phyloP scores from a whole-genome alignment of 306 rosid species.

The Cucumis cinereus region DNA sequence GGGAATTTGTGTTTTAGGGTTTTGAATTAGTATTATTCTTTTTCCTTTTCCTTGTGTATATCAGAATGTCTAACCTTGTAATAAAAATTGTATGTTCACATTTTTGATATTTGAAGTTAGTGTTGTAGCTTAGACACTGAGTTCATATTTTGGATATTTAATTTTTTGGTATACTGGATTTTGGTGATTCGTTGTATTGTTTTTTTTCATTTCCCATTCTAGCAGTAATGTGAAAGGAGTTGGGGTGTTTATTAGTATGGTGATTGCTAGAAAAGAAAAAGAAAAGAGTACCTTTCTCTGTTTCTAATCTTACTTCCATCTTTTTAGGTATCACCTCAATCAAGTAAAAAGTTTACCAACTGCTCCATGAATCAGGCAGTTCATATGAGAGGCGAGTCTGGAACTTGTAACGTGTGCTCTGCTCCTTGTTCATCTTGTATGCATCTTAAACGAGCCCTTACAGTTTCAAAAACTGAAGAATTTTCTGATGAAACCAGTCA shows the following conservation, averaged over 20 bases:
- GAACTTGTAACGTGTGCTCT: slow-evolving; percentile 66
- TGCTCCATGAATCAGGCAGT: slow-evolving; percentile 26
- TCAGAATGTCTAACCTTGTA: neutral
- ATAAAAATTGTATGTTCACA: neutral
- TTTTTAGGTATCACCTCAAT: slow-evolving; percentile 34
- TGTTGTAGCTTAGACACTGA: neutral
- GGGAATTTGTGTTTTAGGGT: slow-evolving; percentile 21
- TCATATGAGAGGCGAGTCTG: slow-evolving; percentile 56
- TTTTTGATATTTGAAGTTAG: neutral
- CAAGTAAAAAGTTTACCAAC: slow-evolving; percentile 27
- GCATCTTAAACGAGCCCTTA: slow-evolving; percentile 42
- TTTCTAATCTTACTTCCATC: slow-evolving; percentile 13
- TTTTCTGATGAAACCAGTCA: slow-evolving; percentile 57
- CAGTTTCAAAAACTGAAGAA: slow-evolving; percentile 48
- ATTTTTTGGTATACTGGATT: neutral
- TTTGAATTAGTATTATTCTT: neutral
- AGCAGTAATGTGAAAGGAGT: neutral
- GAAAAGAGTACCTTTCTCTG: neutral
- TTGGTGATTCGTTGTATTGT: neutral
- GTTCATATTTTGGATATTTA: neutral
- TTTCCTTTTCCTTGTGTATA: neutral
- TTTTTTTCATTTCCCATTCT: neutral
- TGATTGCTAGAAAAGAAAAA: neutral
- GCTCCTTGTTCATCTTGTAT: slow-evolving; percentile 78
- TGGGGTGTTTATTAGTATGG: neutral